Conservation (phyloP, 306 rosid species). For the Echinosophora koreensis region DNA sequence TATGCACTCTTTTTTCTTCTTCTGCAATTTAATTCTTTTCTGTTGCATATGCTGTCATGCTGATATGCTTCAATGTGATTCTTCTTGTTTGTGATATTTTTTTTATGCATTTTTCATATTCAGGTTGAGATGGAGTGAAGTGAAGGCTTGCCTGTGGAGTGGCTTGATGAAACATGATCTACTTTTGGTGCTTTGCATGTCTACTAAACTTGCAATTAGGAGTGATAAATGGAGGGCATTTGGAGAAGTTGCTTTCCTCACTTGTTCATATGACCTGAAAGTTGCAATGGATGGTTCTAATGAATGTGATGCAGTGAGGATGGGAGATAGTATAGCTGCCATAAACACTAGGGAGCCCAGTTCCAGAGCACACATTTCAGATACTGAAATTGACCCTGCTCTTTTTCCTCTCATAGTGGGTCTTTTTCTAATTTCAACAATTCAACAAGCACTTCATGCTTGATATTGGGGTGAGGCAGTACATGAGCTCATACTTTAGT, state of each 20-base stretch:
- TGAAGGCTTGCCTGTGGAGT: constrained; percentile 74
- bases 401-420: too few relatives aligned
- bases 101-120: constrained; percentile 28
- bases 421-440: too few relatives aligned
- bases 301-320: constrained; percentile 42
- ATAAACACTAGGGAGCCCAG: too few relatives aligned
- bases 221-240: constrained; percentile 73
- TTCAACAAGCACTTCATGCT: constrained; percentile 28
- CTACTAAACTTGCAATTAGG: constrained; percentile 53
- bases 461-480: constrained; percentile 80
- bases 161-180: constrained; percentile 83
- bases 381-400: too few relatives aligned
- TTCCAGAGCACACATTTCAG: too few relatives aligned
- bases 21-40: neutral
- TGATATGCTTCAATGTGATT: too few relatives aligned
- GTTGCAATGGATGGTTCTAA: constrained; percentile 36
- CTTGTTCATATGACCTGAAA: constrained; percentile 63
- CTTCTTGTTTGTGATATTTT: neutral
- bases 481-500: constrained; percentile 76
- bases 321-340: constrained; percentile 46
- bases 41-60: neutral
- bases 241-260: constrained; percentile 68
- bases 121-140: constrained; percentile 91
- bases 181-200: constrained; percentile 74
- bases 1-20: neutral